A percentile compares a stretch with the other conserved stretches of the same genome.
phyloP scores from a whole-genome alignment of 495 filamentous ascomycete species.

The Rhizodiscina lignyota region DNA sequence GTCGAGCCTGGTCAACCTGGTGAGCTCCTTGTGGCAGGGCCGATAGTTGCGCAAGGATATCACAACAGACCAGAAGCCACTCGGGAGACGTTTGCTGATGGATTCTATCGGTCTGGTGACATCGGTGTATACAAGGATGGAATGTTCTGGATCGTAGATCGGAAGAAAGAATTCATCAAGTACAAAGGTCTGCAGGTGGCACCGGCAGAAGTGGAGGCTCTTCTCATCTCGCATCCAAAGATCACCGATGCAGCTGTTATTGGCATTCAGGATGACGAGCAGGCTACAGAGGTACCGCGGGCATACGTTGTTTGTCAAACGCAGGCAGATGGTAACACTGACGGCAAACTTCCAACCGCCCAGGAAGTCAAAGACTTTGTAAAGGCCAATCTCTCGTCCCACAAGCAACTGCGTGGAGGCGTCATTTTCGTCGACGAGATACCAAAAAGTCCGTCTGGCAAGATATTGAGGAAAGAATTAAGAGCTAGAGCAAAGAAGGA shows the following conservation, averaged over 20 bases:
- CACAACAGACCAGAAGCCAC: slow-evolving; percentile 56
- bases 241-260: slow-evolving; percentile 68
- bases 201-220: slow-evolving; percentile 68
- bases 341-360: slow-evolving; percentile 31
- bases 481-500: slow-evolving; percentile 35
- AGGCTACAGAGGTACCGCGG: slow-evolving; percentile 47
- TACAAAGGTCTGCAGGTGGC: slow-evolving; percentile 75
- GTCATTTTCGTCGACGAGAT: slow-evolving; percentile 52
- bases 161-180: slow-evolving; percentile 43
- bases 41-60: slow-evolving; percentile 58
- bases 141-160: slow-evolving; percentile 61
- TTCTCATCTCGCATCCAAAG: slow-evolving; percentile 52
- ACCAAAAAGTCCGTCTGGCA: slow-evolving; percentile 63
- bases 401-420: slow-evolving; percentile 57
- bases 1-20: slow-evolving; percentile 27
- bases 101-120: slow-evolving; percentile 68
- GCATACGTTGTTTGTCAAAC: slow-evolving; percentile 65
- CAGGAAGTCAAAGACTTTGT: slow-evolving; percentile 47
- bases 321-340: too few relatives aligned
- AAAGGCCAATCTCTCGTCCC: slow-evolving; percentile 37
- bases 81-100: slow-evolving; percentile 37
- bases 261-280: slow-evolving; percentile 42
- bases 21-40: slow-evolving; percentile 52
- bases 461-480: slow-evolving; percentile 53
- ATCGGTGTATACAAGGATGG: slow-evolving; percentile 46